Conservation (phyloP, 2,329 filamentous ascomycete species). For the Xylariales sp. region DNA sequence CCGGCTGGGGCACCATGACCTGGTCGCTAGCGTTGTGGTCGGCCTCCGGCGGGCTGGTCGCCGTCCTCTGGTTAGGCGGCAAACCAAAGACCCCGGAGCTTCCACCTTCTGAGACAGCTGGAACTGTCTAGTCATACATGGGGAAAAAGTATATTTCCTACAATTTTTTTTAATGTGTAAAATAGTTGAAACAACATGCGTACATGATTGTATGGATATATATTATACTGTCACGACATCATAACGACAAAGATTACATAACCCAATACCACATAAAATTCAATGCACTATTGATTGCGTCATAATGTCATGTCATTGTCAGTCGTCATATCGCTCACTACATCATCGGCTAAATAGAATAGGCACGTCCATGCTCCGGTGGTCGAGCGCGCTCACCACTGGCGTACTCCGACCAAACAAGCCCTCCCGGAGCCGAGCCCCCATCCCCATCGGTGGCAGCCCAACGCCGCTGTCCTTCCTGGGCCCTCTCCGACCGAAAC, state of each 20-base stretch:
- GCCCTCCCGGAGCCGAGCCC: conserved; percentile 34
- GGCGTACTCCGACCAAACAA: conserved; percentile 32
- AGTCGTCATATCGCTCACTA: too few species aligned
- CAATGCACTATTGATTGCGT: neutral
- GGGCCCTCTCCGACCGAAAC: too few species aligned
- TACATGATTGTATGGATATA: too few species aligned
- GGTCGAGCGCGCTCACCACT: conserved; percentile 21
- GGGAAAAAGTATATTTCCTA: too few species aligned
- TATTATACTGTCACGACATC: too few species aligned
- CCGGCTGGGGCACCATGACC: conserved; percentile 32
- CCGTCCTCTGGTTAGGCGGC: conserved; percentile 26
- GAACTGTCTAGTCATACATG: too few species aligned
- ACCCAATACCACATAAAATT: too few species aligned
- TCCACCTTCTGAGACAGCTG: too few species aligned
- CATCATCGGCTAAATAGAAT: conserved; percentile 48
- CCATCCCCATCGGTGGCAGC: conserved; percentile 29
- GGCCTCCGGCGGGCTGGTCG: conserved; percentile 26
- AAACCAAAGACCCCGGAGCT: conserved; percentile 2
- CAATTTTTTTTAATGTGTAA: too few species aligned
- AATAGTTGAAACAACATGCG: too few species aligned
- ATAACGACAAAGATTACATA: too few species aligned
- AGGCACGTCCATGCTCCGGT: conserved; percentile 51
- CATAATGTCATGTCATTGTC: neutral
- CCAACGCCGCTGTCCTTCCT: too few species aligned
- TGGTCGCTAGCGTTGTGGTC: conserved; percentile 34